Conservation (phyloP, 495 filamentous ascomycete species). For the Pyrenopolyporus hunteri region DNA sequence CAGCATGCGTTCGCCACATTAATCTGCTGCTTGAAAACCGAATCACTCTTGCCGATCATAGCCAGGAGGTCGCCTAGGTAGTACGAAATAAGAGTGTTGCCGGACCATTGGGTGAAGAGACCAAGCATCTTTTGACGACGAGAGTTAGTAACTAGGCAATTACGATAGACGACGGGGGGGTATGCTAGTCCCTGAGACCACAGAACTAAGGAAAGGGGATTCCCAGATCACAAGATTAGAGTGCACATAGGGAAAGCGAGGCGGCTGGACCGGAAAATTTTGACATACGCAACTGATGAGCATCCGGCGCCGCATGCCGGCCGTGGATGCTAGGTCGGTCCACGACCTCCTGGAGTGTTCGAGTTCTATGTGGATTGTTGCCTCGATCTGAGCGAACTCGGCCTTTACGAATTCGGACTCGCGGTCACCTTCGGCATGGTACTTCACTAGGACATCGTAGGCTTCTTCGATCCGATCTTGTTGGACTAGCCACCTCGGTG, state of each 20-base stretch:
- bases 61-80: conserved; percentile 59
- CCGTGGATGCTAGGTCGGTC: conserved; percentile 54
- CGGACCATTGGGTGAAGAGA: conserved; percentile 59
- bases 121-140: conserved; percentile 47
- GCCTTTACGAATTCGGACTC: conserved; percentile 56
- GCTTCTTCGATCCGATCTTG: conserved; percentile 62
- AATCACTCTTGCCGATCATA: conserved; percentile 57
- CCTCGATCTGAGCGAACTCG: conserved; percentile 60
- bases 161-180: too few relatives aligned
- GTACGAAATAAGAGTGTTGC: conserved; percentile 62
- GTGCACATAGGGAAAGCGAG: not conserved
- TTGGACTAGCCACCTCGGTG: conserved; percentile 59
- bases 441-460: conserved; percentile 57
- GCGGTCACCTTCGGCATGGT: conserved; percentile 62
- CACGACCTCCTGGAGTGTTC: conserved; percentile 55
- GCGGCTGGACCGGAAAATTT: not conserved
- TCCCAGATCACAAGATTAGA: not conserved
- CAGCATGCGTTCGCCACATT: conserved; percentile 67
- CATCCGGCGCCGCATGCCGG: conserved; percentile 54
- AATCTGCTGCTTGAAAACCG: conserved; percentile 58
- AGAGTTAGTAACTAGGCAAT: not conserved
- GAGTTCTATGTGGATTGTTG: conserved; percentile 58
- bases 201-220: too few relatives aligned
- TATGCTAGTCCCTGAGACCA: too few relatives aligned
- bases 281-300: conserved; percentile 51